Conservation (phyloP, 352 stramenopile genomes). For the Saprolegnia diclina region DNA sequence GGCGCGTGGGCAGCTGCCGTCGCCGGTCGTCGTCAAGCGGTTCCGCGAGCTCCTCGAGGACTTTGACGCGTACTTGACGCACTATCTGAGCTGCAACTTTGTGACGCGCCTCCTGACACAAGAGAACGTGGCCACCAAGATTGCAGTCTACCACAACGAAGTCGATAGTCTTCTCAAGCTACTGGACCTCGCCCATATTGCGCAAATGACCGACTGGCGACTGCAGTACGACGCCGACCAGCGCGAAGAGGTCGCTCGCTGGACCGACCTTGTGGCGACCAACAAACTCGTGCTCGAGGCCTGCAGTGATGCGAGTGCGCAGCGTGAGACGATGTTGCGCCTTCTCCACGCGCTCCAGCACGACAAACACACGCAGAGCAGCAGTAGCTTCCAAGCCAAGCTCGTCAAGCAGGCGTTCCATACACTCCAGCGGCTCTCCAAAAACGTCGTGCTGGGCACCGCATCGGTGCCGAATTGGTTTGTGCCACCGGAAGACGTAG, state of each 20-base stretch:
- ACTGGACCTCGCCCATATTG: slow-evolving; percentile 19
- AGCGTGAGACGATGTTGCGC: slow-evolving; percentile 12
- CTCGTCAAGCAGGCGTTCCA: slow-evolving; percentile 19
- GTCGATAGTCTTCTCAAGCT: slow-evolving; percentile 12
- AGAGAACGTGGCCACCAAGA: slow-evolving; percentile 14
- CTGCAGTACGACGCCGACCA: slow-evolving; percentile 17
- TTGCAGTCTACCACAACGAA: slow-evolving; percentile 19
- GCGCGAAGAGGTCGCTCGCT: neutral
- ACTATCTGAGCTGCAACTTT: slow-evolving; percentile 12
- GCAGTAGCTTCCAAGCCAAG: neutral
- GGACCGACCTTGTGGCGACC: neutral
- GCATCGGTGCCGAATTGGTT: neutral
- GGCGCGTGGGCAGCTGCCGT: slow-evolving; percentile 10
- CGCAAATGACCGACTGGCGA: slow-evolving; percentile 21
- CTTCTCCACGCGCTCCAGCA: slow-evolving; percentile 10
- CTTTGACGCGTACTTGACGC: slow-evolving; percentile 5
- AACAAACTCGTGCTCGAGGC: slow-evolving; percentile 10
- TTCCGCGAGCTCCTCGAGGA: slow-evolving; percentile 4
- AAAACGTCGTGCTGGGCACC: neutral
- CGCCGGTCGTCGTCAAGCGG: slow-evolving; percentile 16
- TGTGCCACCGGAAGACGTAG: slow-evolving; percentile 13
- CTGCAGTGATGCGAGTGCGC: slow-evolving; percentile 4
- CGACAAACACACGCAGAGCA: neutral
- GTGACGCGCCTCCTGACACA: slow-evolving; percentile 5
- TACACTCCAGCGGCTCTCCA: slow-evolving; percentile 8